These are phyloP conservation scores for Hypocreales sp. DNA, from an alignment of 2,329 filamentous ascomycete genomes.

Conservation along the genomic window DNA sequence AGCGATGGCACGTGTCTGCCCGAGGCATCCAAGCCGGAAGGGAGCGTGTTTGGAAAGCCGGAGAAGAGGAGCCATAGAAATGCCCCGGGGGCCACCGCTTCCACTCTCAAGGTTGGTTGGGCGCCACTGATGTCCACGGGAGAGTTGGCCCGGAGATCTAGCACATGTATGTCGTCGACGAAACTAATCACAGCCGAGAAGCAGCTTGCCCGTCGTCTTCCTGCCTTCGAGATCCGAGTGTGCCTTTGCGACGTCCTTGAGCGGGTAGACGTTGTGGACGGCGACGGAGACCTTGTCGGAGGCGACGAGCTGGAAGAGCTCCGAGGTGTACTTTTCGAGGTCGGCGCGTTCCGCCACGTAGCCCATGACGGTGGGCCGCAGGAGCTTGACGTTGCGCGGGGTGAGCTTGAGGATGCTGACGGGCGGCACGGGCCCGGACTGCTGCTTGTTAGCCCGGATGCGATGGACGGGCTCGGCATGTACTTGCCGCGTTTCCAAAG, in stretches of 20 bases:
- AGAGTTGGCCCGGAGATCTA: no score
- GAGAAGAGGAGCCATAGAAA: no score
- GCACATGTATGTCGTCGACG: no score
- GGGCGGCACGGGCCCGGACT: constrained; percentile 60
- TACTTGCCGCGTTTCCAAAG: constrained; percentile 63
- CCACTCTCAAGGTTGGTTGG: no score
- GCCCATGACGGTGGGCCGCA: constrained; percentile 57
- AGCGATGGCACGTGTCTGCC: no score
- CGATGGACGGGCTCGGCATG: background rate
- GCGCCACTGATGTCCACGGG: no score
- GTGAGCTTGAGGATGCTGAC: constrained; percentile 39
- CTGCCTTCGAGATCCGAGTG: constrained; percentile 68
- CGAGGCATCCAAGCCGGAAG: background rate
- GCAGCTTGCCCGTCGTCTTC: constrained; percentile 70
- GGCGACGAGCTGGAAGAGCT: constrained; percentile 58
- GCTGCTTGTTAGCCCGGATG: constrained; percentile 4
- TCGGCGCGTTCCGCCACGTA: constrained; percentile 59
- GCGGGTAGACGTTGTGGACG: constrained; percentile 63
- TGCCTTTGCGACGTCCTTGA: constrained; percentile 56
- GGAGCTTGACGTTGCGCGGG: constrained; percentile 62
- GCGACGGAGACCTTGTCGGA: constrained; percentile 55
- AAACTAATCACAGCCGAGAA: constrained; percentile 49
- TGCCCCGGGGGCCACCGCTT: no score
- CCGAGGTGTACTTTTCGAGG: constrained; percentile 50
- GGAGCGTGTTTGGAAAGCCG: no score